Conservation (phyloP, 306 rosid species). For the Cucumis melo region DNA sequence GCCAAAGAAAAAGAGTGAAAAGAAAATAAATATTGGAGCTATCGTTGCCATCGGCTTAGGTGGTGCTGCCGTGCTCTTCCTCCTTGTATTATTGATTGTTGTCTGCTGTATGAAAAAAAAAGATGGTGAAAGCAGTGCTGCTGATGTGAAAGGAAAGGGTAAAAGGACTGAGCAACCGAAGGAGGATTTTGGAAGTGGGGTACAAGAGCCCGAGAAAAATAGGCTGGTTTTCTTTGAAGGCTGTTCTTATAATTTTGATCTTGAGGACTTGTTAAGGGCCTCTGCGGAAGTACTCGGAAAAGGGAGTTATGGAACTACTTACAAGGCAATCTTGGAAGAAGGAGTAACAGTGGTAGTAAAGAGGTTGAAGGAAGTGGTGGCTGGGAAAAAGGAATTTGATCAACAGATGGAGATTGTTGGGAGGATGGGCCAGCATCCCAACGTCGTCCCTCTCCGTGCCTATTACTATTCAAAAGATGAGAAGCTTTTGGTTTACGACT, state of each 20-base stretch:
- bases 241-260: constrained; percentile 20
- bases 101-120: constrained; percentile 20
- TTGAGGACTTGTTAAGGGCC: constrained; percentile 26
- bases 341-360: constrained; percentile 26
- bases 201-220: constrained; percentile 30
- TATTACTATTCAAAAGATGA: constrained; percentile 29
- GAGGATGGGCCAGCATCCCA: constrained; percentile 19
- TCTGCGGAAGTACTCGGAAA: constrained; percentile 29
- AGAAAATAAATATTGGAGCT: constrained; percentile 26
- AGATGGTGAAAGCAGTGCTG: constrained; percentile 8
- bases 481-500: constrained; percentile 25
- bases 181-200: constrained; percentile 35
- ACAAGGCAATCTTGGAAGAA: constrained; percentile 30
- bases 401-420: constrained; percentile 30
- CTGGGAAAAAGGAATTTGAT: constrained; percentile 24
- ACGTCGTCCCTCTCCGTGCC: constrained; percentile 26
- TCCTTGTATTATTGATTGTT: constrained; percentile 3
- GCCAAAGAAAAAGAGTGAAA: constrained; percentile 21
- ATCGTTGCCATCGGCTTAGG: constrained; percentile 42
- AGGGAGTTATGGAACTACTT: constrained; percentile 29
- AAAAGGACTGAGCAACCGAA: constrained; percentile 15
- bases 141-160: constrained; percentile 13
- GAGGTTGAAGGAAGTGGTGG: constrained; percentile 24
- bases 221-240: constrained; percentile 30
- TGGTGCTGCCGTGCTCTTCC: constrained; percentile 17